Conservation (phyloP, 1,284 basidiomycete genomes). For the Exsudoporus floridanus region DNA sequence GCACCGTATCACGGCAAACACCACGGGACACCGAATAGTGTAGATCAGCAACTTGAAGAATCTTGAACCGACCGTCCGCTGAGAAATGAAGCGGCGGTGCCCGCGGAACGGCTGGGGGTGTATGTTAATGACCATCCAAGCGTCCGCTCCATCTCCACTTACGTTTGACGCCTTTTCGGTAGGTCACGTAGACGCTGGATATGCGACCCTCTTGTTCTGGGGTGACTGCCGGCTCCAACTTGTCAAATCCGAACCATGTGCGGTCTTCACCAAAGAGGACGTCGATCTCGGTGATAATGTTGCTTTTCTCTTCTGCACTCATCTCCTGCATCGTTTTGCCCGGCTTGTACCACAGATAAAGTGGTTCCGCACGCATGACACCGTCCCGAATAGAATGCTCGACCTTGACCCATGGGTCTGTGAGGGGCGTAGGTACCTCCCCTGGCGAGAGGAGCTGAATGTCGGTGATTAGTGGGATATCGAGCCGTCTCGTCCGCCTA, state of each 20-base stretch:
- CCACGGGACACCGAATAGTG: slow-evolving; percentile 82
- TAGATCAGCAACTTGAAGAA: slow-evolving; percentile 88
- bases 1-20: slow-evolving; percentile 64
- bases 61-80: slow-evolving; percentile 79
- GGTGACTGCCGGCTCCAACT: slow-evolving; percentile 58
- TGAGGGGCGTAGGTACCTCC: slow-evolving; percentile 45
- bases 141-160: slow-evolving; percentile 24
- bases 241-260: slow-evolving; percentile 84
- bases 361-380: slow-evolving; percentile 46
- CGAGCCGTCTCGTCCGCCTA: slow-evolving; percentile 77
- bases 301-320: slow-evolving; percentile 53
- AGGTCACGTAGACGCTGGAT: slow-evolving; percentile 59
- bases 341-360: slow-evolving; percentile 75
- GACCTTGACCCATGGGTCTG: slow-evolving; percentile 58
- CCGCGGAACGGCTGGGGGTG: slow-evolving; percentile 55
- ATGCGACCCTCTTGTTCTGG: slow-evolving; percentile 38
- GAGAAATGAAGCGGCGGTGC: slow-evolving; percentile 79
- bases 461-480: slow-evolving; percentile 68
- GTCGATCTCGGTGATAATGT: slow-evolving; percentile 86
- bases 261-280: slow-evolving; percentile 77
- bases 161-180: slow-evolving; percentile 67
- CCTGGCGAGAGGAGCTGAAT: slow-evolving; percentile 53
- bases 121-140: background rate
- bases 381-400: slow-evolving; percentile 56
- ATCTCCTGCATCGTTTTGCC: slow-evolving; percentile 62